Percentiles rank a stretch among this genome's conserved stretches.
Evolutionary conservation across 163 green algal genomes (phyloP).

Genomic region (Coccomyxa subellipsoidea): DNA sequence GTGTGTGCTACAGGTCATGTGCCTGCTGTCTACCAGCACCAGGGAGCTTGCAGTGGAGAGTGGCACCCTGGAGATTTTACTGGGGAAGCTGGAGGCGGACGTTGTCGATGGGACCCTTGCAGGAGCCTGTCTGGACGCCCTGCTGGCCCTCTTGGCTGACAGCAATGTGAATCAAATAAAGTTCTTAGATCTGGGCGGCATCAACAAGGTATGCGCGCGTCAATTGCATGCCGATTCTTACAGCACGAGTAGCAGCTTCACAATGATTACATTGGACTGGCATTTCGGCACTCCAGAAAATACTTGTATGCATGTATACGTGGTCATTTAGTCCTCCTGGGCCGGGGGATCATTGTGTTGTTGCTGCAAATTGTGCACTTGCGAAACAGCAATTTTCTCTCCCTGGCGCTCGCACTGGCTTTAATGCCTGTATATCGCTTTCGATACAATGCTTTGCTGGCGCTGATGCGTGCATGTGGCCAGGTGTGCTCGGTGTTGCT

Average conservation of each 20-base stretch:
- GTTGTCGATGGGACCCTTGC: not conserved
- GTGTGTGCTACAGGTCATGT: not conserved
- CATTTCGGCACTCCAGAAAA: too few relatives aligned
- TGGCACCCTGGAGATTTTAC: not conserved
- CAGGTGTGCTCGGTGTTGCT: conserved; percentile 2
- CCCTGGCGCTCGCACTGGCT: too few relatives aligned
- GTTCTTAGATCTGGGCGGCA: not conserved
- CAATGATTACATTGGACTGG: too few relatives aligned
- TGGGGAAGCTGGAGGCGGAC: not conserved
- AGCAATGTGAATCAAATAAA: not conserved
- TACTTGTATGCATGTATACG: too few relatives aligned
- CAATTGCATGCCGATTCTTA: too few relatives aligned
- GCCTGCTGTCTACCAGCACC: not conserved
- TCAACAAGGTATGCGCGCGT: not conserved
- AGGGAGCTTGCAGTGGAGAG: not conserved
- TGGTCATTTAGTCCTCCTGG: too few relatives aligned
- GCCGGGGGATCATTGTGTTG: too few relatives aligned
- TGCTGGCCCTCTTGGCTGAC: not conserved
- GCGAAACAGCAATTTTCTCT: too few relatives aligned
- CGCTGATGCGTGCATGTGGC: not conserved
- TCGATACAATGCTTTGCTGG: too few relatives aligned
- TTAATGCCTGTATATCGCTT: too few relatives aligned
- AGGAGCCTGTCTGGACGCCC: not conserved
- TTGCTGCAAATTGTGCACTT: too few relatives aligned
- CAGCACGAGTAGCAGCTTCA: too few relatives aligned